Evolutionary conservation across 2,329 filamentous ascomycete species (phyloP).

Genomic region (Penicillium decumbens): DNA sequence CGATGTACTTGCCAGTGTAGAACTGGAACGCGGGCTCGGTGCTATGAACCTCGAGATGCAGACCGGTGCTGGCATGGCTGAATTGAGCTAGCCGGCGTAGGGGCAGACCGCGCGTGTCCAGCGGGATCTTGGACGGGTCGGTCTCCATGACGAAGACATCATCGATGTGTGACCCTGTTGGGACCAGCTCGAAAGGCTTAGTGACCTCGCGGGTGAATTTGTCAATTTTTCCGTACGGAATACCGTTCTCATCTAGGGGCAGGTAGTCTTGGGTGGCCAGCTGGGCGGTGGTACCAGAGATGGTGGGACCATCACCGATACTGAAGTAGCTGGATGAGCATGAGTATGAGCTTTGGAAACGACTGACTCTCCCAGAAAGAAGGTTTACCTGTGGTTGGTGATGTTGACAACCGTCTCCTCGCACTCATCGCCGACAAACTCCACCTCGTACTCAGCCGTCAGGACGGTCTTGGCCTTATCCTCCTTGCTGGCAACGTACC

Average conservation of each 20-base stretch:
- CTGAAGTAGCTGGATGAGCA: slow-evolving; percentile 59
- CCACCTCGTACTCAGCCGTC: slow-evolving; percentile 83
- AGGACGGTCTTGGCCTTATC: slow-evolving; percentile 64
- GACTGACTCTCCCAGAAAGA: not conserved
- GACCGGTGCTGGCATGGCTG: slow-evolving; percentile 65
- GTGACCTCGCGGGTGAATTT: slow-evolving; percentile 60
- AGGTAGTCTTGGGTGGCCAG: slow-evolving; percentile 63
- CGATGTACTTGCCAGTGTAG: slow-evolving; percentile 82
- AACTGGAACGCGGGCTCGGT: slow-evolving; percentile 97
- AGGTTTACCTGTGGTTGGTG: slow-evolving; percentile 82
- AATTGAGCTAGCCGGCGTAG: slow-evolving; percentile 66
- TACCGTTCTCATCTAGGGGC: slow-evolving; percentile 66
- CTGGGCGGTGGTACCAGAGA: slow-evolving; percentile 58
- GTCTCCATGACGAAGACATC: slow-evolving; percentile 80
- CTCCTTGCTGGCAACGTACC: slow-evolving; percentile 72
- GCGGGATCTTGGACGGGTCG: slow-evolving; percentile 54
- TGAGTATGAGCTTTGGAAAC: slow-evolving; percentile 1
- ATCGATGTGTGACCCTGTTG: slow-evolving; percentile 70
- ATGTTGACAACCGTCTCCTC: slow-evolving; percentile 90
- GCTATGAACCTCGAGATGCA: slow-evolving; percentile 81
- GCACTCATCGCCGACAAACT: slow-evolving; percentile 67
- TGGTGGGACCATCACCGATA: slow-evolving; percentile 54
- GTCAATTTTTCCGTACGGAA: slow-evolving; percentile 66
- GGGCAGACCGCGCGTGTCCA: slow-evolving; percentile 62
- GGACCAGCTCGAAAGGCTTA: slow-evolving; percentile 67